Conservation (phyloP, 257 asterid species). For the Solanum pimpinellifolium region DNA sequence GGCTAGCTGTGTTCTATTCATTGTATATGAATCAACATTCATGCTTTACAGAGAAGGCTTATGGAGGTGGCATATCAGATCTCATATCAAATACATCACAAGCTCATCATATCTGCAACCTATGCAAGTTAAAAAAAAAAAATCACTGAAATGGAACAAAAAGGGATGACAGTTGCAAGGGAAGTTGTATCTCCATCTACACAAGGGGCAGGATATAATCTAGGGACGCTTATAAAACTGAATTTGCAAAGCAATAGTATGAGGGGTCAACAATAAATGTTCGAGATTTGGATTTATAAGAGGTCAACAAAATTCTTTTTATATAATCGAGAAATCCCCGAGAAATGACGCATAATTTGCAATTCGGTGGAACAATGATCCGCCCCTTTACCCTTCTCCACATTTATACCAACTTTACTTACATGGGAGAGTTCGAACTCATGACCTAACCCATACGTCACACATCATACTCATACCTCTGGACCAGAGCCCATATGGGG, state of each 20-base stretch:
- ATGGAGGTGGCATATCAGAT: neutral
- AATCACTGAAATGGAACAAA: neutral
- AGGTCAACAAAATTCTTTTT: neutral
- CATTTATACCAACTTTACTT: neutral
- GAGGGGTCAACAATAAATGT: too few relatives aligned
- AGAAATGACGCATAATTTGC: neutral
- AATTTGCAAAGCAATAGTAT: neutral
- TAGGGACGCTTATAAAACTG: neutral
- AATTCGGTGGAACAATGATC: neutral
- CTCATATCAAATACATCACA: neutral
- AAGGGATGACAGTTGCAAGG: neutral
- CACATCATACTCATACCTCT: neutral
- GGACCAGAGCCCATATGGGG: neutral
- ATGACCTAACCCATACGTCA: neutral
- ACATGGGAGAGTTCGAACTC: neutral
- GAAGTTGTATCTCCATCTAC: neutral
- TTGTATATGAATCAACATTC: neutral
- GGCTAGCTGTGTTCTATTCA: neutral
- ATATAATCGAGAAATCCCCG: neutral
- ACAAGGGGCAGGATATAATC: neutral
- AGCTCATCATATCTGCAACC: neutral
- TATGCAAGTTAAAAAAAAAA: neutral
- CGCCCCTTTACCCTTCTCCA: neutral
- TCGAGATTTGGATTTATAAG: neutral
- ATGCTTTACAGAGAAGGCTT: neutral